Conservation (phyloP, 192 early-diverging fungal species). For the Mortierella claussenii region DNA sequence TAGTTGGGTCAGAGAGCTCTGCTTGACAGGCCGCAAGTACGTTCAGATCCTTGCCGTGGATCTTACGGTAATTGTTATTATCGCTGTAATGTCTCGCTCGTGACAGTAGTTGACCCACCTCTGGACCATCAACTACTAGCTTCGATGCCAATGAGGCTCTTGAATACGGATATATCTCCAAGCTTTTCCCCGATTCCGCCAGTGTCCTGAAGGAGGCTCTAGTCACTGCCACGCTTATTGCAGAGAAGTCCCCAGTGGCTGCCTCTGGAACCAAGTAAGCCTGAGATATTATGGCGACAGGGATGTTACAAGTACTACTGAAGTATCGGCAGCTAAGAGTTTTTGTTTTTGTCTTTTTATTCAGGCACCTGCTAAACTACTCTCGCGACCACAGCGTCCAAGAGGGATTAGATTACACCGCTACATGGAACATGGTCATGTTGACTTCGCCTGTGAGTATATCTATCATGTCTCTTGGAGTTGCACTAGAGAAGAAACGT, state of each 20-base stretch:
- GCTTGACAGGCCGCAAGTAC: constrained; percentile 82
- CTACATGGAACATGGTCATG: constrained; percentile 89
- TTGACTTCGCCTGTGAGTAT: constrained; percentile 73
- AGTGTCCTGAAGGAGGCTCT: constrained; percentile 64
- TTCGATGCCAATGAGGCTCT: constrained; percentile 73
- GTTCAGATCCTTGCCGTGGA: too few species aligned
- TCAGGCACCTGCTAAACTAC: constrained; percentile 83
- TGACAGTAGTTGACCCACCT: too few species aligned
- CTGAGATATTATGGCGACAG: too few species aligned
- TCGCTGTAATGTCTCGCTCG: too few species aligned
- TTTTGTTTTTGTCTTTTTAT: too few species aligned
- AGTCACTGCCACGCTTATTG: constrained; percentile 79
- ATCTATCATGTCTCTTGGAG: too few species aligned
- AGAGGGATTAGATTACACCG: constrained; percentile 89
- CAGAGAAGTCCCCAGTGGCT: constrained; percentile 90
- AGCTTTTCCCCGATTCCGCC: constrained; percentile 33
- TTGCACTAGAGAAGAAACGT: too few species aligned
- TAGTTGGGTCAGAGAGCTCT: constrained; percentile 91
- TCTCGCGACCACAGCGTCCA: constrained; percentile 92
- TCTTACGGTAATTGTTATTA: constrained; percentile 5
- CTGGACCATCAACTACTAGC: constrained; percentile 28
- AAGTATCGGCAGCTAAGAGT: too few species aligned
- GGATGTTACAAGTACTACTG: too few species aligned
- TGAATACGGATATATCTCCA: constrained; percentile 58
- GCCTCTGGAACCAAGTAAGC: constrained; percentile 84